Conservation (phyloP, 441 rosid genomes). For the Dalechampia spathulata region DNA sequence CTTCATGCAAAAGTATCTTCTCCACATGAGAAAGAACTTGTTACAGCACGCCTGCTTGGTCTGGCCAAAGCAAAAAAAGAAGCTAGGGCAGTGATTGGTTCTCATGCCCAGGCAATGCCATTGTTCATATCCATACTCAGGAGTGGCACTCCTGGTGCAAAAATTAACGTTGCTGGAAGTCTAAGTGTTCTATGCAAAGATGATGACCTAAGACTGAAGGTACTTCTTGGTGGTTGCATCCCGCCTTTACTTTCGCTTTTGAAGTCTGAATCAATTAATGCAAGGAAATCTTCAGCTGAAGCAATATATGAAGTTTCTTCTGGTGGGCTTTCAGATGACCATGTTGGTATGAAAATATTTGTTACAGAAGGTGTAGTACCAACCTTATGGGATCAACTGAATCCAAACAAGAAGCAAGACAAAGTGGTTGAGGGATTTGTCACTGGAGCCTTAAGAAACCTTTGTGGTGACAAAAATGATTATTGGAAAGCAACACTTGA, state of each 20-base stretch:
- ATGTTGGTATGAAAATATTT: slow-evolving; percentile 78
- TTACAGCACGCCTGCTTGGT: slow-evolving; percentile 63
- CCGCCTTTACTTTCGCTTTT: slow-evolving; percentile 79
- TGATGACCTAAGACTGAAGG: slow-evolving; percentile 63
- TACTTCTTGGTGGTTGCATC: slow-evolving; percentile 86
- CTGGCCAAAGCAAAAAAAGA: slow-evolving; percentile 68
- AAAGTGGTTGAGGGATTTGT: slow-evolving; percentile 72
- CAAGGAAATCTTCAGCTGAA: slow-evolving; percentile 76
- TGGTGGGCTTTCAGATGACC: slow-evolving; percentile 70
- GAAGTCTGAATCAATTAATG: slow-evolving; percentile 63
- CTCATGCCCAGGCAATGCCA: slow-evolving; percentile 79
- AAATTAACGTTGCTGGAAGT: slow-evolving; percentile 64
- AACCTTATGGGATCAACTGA: slow-evolving; percentile 68
- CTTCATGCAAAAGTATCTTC: slow-evolving; percentile 67
- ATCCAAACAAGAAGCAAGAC: slow-evolving; percentile 54
- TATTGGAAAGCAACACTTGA: slow-evolving; percentile 69
- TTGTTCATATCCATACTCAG: slow-evolving; percentile 76
- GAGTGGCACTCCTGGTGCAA: slow-evolving; percentile 57
- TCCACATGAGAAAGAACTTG: slow-evolving; percentile 66
- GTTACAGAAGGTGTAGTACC: slow-evolving; percentile 83
- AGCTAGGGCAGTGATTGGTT: slow-evolving; percentile 63
- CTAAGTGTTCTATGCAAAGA: slow-evolving; percentile 69
- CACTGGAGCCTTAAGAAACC: slow-evolving; percentile 84
- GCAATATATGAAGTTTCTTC: slow-evolving; percentile 81
- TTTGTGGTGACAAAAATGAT: slow-evolving; percentile 65